A percentile compares a stretch with the other conserved stretches of the same genome.
Conservation (phyloP, 179 eudicot genomes). For the Silene vulgaris region DNA sequence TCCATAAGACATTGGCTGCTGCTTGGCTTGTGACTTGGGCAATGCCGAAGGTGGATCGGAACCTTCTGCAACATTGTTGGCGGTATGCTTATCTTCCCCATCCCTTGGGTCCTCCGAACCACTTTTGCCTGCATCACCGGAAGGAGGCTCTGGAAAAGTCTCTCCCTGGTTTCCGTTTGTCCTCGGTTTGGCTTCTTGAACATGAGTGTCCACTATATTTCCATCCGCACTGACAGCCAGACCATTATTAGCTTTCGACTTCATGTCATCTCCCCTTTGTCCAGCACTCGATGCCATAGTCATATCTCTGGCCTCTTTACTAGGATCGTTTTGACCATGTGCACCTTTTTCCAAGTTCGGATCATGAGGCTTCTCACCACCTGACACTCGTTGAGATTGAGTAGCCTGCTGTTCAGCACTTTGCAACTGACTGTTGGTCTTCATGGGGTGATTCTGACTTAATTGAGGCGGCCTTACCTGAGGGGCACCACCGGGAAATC, state of each 20-base stretch:
- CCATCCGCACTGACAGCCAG: conserved; percentile 27
- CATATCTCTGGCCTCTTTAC: conserved; percentile 34
- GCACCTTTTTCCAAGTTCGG: conserved; percentile 25
- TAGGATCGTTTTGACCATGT: conserved; percentile 24
- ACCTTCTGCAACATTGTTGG: conserved; percentile 27
- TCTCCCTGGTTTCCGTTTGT: conserved; percentile 35
- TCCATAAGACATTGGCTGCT: conserved; percentile 34
- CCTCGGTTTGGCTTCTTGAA: conserved; percentile 31
- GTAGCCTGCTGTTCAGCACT: conserved; percentile 34
- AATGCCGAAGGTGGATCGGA: conserved; percentile 30
- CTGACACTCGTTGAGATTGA: conserved; percentile 34
- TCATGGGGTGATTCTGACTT: conserved; percentile 43
- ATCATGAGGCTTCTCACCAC: conserved; percentile 34
- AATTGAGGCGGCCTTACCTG: conserved; percentile 45
- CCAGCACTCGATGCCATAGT: conserved; percentile 29
- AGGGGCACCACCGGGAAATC: conserved; percentile 39
- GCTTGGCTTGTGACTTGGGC: conserved; percentile 32
- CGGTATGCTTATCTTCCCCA: conserved; percentile 24
- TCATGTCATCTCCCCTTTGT: conserved; percentile 27
- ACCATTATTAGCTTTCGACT: conserved; percentile 33
- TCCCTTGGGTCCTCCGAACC: conserved; percentile 27
- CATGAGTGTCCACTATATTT: conserved; percentile 31
- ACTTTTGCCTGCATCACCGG: conserved; percentile 34
- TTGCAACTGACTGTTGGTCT: conserved; percentile 28
- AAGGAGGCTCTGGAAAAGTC: conserved; percentile 29